A percentile compares a stretch with the other conserved stretches of the same genome.
phyloP scores from a whole-genome alignment of 2,329 filamentous ascomycete genomes.

The Botrytis fragariae region DNA sequence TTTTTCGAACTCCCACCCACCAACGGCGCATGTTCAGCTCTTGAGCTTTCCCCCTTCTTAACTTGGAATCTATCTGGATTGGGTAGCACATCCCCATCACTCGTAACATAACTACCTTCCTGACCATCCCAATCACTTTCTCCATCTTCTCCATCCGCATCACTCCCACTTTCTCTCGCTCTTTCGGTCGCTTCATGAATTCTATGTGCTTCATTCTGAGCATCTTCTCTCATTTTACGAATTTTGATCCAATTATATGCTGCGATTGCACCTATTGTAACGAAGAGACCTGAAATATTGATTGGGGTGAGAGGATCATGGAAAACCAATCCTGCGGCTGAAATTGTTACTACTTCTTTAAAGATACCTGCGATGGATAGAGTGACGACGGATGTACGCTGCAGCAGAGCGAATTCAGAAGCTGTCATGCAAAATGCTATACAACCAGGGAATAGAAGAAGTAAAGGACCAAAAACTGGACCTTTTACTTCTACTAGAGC shows the following conservation, averaged over 20 bases:
- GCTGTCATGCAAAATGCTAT: constrained; percentile 97
- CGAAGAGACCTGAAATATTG: constrained; percentile 82
- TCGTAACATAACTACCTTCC: constrained; percentile 32
- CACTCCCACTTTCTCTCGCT: constrained; percentile 26
- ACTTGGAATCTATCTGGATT: constrained; percentile 18
- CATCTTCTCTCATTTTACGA: constrained; percentile 78
- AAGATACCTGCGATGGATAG: constrained; percentile 97
- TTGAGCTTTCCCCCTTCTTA: constrained; percentile 19
- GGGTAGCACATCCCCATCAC: constrained; percentile 36
- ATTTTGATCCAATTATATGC: constrained; percentile 97
- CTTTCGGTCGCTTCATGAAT: constrained; percentile 21
- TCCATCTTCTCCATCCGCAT: constrained; percentile 29
- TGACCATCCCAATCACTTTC: constrained; percentile 34
- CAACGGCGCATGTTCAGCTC: constrained; percentile 6
- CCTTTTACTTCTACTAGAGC: constrained; percentile 68
- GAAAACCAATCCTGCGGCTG: constrained; percentile 82
- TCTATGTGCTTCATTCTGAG: constrained; percentile 51
- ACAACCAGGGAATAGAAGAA: constrained; percentile 84
- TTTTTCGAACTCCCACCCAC: constrained; percentile 4
- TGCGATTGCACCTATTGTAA: constrained; percentile 82
- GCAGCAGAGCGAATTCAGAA: constrained; percentile 89
- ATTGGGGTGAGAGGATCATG: constrained; percentile 82
- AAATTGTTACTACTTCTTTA: constrained; percentile 97
- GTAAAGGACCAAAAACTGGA: constrained; percentile 59
- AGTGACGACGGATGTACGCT: constrained; percentile 93